Evolutionary conservation across 805 yeast species (phyloP).

Genomic region (Tetrapisispora nanseiensis): DNA sequence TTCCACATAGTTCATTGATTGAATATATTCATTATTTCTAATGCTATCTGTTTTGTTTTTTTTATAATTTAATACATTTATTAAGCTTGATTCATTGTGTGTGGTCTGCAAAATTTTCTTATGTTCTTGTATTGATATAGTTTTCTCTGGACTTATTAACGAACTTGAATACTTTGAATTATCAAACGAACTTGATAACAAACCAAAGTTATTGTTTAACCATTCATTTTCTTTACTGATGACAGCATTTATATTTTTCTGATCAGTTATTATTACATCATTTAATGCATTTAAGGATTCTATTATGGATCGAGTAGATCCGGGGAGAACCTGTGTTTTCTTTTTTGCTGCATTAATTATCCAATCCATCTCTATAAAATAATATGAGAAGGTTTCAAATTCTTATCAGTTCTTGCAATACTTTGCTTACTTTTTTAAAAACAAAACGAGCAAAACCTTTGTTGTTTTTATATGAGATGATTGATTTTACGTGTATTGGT

Average conservation of each 20-base stretch:
- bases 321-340: slow-evolving; percentile 20
- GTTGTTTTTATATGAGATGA: too few relatives aligned
- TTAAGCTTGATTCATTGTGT: not conserved
- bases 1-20: not conserved
- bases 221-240: slow-evolving; percentile 15
- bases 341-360: slow-evolving; percentile 22
- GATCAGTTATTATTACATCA: slow-evolving; percentile 16
- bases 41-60: too few relatives aligned
- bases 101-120: not conserved
- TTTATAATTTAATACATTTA: not conserved
- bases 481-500: too few relatives aligned
- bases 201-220: slow-evolving; percentile 11
- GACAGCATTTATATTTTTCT: slow-evolving; percentile 12
- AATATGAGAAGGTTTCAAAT: too few relatives aligned
- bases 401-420: too few relatives aligned
- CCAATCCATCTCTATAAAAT: slow-evolving; percentile 30
- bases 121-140: not conserved
- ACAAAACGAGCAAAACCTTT: too few relatives aligned
- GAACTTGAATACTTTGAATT: slow-evolving; percentile 1
- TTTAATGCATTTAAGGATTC: slow-evolving; percentile 24
- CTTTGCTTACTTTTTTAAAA: too few relatives aligned
- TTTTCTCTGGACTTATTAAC: slow-evolving; percentile 4
- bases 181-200: slow-evolving; percentile 2
- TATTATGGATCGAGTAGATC: slow-evolving; percentile 26
- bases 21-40: not conserved